Evolutionary conservation across 2,329 filamentous ascomycete species (phyloP).

Genomic region (Sclerotinia sclerotiorum): DNA sequence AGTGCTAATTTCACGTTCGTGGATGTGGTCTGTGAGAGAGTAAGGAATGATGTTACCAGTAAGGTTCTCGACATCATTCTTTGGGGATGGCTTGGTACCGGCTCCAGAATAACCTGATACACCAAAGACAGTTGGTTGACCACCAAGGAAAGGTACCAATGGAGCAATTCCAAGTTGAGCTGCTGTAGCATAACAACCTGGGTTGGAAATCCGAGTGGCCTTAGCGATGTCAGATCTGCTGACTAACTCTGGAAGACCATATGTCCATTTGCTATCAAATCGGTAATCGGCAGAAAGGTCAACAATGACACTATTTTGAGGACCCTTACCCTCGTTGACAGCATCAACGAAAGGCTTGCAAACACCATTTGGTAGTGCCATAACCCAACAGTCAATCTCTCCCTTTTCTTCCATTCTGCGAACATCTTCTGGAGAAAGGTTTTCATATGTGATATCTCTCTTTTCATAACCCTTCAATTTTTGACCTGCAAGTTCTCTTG

Average conservation of each 20-base stretch:
- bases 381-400: constrained; percentile 93
- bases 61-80: constrained; percentile 85
- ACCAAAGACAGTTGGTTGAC: constrained; percentile 81
- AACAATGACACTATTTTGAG: constrained; percentile 72
- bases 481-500: constrained; percentile 85
- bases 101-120: constrained; percentile 93
- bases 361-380: constrained; percentile 93
- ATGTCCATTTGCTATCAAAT: constrained; percentile 83
- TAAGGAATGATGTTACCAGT: constrained; percentile 89
- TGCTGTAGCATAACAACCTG: constrained; percentile 92
- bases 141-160: constrained; percentile 71
- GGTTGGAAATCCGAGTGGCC: constrained; percentile 83
- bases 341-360: constrained; percentile 94
- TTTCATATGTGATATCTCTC: constrained; percentile 89
- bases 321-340: constrained; percentile 65
- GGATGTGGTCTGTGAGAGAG: constrained; percentile 88
- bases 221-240: constrained; percentile 73
- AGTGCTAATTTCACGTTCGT: constrained; percentile 83
- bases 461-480: constrained; percentile 88
- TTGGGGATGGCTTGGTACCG: constrained; percentile 88
- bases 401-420: constrained; percentile 79
- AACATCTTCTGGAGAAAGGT: constrained; percentile 82
- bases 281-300: constrained; percentile 97
- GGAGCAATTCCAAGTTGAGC: constrained; percentile 88
- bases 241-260: constrained; percentile 84